phyloP scores from a whole-genome alignment of 78 protist species.

The Dictyostelium capitatum region DNA sequence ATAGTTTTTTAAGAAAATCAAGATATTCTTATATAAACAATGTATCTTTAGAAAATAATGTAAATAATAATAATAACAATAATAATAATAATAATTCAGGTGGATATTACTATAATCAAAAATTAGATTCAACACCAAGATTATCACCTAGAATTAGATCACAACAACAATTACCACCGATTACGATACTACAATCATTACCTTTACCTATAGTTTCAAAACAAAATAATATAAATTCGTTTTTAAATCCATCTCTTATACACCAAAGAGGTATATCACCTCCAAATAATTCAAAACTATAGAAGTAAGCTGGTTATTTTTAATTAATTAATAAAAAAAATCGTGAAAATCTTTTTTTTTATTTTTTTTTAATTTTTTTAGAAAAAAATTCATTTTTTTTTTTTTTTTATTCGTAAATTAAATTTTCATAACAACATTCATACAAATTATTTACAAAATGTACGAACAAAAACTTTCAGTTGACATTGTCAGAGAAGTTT shows the following conservation, averaged over 20 bases:
- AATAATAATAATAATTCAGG: neutral
- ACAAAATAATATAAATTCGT: neutral
- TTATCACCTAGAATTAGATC: neutral
- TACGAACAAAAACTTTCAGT: conserved; percentile 53
- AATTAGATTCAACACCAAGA: neutral
- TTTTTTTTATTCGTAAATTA: conserved; percentile 19
- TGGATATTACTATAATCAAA: neutral
- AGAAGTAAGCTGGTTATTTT: too few species aligned
- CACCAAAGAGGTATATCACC: neutral
- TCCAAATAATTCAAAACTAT: neutral
- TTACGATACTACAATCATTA: neutral
- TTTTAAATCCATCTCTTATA: too few species aligned
- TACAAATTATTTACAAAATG: too few species aligned
- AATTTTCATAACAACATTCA: too few species aligned
- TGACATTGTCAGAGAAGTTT: conserved; percentile 60
- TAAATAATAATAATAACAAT: conserved; percentile 20
- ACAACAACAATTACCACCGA: neutral
- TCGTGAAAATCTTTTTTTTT: too few species aligned
- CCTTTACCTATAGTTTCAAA: neutral
- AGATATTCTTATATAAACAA: neutral
- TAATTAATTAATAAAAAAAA: too few species aligned
- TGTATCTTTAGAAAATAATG: neutral
- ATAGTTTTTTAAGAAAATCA: conserved; percentile 21
- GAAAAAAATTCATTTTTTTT: neutral
- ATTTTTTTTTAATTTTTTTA: neutral